These are phyloP conservation scores for Emergomyces orientalis DNA, from an alignment of 2,329 filamentous ascomycete genomes.

Conservation along the genomic window DNA sequence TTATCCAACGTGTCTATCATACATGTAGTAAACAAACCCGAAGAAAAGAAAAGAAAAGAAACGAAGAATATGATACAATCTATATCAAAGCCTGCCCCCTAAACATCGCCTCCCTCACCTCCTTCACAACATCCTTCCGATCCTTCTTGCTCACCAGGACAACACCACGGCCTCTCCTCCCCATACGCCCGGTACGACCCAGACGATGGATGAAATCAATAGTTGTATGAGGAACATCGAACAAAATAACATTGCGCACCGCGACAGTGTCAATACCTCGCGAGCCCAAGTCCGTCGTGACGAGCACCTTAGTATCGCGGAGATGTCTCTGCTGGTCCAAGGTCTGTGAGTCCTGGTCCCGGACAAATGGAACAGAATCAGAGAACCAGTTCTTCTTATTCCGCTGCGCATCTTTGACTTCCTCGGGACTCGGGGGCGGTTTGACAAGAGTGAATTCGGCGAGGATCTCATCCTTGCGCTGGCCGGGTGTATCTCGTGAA, in stretches of 20 bases:
- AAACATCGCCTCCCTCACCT: conserved; percentile 85
- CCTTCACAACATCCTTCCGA: conserved; percentile 77
- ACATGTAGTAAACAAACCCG: neutral
- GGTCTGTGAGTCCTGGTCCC: conserved; percentile 7
- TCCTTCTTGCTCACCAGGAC: conserved; percentile 86
- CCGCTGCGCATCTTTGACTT: conserved; percentile 8
- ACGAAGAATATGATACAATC: neutral
- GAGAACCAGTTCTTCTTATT: conserved; percentile 13
- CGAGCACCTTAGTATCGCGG: conserved; percentile 65
- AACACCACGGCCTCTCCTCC: conserved; percentile 75
- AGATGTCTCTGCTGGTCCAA: conserved; percentile 16
- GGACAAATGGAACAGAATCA: conserved; percentile 16
- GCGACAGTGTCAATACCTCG: conserved; percentile 89
- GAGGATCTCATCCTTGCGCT: conserved; percentile 67
- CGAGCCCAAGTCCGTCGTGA: conserved; percentile 87
- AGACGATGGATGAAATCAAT: conserved; percentile 98
- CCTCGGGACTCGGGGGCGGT: conserved; percentile 14
- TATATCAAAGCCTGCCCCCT: conserved; percentile 69
- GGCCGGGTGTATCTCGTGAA: conserved; percentile 71
- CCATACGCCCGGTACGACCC: conserved; percentile 86
- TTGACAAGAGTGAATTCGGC: conserved; percentile 55
- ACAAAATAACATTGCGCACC: conserved; percentile 83
- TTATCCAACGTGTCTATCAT: neutral
- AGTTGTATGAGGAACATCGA: conserved; percentile 94
- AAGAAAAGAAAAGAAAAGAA: neutral